Conservation (phyloP, 306 rosid species). For the Adenanthera pavonina region DNA sequence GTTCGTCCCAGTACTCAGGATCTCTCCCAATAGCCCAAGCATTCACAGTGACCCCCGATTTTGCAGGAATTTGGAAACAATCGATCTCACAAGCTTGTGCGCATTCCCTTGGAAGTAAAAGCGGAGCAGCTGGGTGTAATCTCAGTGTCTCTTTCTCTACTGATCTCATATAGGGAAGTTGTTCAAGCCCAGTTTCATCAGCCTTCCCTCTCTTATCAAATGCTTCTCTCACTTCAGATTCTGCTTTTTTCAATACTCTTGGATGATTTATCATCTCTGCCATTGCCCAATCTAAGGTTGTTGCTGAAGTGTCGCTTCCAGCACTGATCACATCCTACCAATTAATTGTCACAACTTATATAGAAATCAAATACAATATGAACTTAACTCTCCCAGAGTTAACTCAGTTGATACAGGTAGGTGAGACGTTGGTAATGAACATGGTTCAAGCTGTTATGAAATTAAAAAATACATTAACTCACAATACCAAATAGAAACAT, state of each 20-base stretch:
- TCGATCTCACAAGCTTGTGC: slow-evolving; percentile 37
- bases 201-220: slow-evolving; percentile 5
- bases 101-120: slow-evolving; percentile 37
- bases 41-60: slow-evolving; percentile 9
- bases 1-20: slow-evolving; percentile 36
- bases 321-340: slow-evolving; percentile 36
- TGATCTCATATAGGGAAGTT: slow-evolving; percentile 40
- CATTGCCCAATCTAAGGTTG: slow-evolving; percentile 48
- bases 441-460: too few relatives aligned
- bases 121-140: too few relatives aligned
- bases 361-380: too few relatives aligned
- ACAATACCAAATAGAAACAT: too few relatives aligned
- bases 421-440: too few relatives aligned
- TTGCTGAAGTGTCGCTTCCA: slow-evolving; percentile 51
- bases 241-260: slow-evolving; percentile 43
- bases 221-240: slow-evolving; percentile 37
- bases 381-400: too few relatives aligned
- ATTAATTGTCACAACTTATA: background rate
- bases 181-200: slow-evolving; percentile 24
- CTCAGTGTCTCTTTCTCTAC: too few relatives aligned
- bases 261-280: slow-evolving; percentile 42
- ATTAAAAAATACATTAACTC: too few relatives aligned
- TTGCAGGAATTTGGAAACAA: slow-evolving; percentile 43
- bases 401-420: too few relatives aligned
- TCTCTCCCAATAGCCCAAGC: slow-evolving; percentile 13